Percentiles rank a stretch among this genome's conserved stretches.
Evolutionary conservation across 139 green algal genomes (phyloP).

Genomic region (Edaphochlamys debaryana): DNA sequence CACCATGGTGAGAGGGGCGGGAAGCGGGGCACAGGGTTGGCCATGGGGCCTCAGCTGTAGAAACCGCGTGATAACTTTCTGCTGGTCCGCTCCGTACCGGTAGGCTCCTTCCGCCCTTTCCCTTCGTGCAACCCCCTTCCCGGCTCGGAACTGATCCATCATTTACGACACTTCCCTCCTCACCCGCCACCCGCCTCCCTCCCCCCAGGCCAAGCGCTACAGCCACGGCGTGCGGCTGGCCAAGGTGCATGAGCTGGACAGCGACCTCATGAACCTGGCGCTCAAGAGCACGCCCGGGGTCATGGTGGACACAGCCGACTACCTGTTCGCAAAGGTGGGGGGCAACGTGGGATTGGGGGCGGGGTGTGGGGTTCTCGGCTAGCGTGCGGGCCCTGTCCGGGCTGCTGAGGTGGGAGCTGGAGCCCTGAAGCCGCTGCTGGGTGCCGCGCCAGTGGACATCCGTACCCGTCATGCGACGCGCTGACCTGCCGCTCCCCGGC

Average conservation of each 20-base stretch:
- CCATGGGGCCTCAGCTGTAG: not conserved
- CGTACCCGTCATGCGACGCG: too few species aligned
- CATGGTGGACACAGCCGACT: slow-evolving; percentile 73
- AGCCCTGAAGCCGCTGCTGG: too few species aligned
- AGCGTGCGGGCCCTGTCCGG: too few species aligned
- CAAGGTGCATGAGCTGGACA: slow-evolving; percentile 59
- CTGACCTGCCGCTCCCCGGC: too few species aligned
- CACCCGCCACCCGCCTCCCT: not conserved
- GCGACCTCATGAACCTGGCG: slow-evolving; percentile 58
- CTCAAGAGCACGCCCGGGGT: slow-evolving; percentile 61
- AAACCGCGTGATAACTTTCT: too few species aligned
- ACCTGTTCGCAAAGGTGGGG: slow-evolving; percentile 56
- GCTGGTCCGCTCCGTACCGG: too few species aligned
- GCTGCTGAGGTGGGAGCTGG: too few species aligned
- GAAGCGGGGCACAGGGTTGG: not conserved
- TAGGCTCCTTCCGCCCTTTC: not conserved
- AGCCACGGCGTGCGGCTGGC: slow-evolving; percentile 68
- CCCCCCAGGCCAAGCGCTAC: slow-evolving; percentile 56
- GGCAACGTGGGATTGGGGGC: not conserved
- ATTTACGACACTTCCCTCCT: too few species aligned
- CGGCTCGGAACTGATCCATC: not conserved
- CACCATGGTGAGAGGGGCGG: slow-evolving; percentile 25
- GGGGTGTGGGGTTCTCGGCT: not conserved
- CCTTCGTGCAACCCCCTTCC: not conserved
- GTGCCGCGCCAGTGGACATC: too few species aligned